phyloP scores from a whole-genome alignment of 2,329 filamentous ascomycete species.

The Fusarium sp. region DNA sequence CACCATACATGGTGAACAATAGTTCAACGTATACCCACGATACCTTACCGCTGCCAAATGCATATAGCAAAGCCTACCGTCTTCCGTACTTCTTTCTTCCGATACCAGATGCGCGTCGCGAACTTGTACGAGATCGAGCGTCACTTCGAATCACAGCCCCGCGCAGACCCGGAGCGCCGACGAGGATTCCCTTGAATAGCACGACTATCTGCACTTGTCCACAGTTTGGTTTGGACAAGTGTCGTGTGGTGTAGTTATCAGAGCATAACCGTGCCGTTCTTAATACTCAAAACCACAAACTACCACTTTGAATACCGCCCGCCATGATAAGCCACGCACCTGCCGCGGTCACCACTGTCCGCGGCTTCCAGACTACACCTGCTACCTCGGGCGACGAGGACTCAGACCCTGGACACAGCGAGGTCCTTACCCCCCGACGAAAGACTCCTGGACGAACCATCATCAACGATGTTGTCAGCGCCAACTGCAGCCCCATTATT shows the following conservation, averaged over 20 bases:
- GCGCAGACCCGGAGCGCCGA: constrained; percentile 70
- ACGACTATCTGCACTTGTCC: constrained; percentile 39
- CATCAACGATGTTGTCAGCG: constrained; percentile 70
- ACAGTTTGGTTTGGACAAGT: constrained; percentile 28
- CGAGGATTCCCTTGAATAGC: constrained; percentile 62
- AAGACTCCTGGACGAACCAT: constrained; percentile 55
- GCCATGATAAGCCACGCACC: constrained; percentile 62
- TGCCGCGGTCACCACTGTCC: constrained; percentile 66
- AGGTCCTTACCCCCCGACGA: constrained; percentile 56
- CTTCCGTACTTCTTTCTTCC: constrained; percentile 63
- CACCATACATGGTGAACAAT: constrained; percentile 48
- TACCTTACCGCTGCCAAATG: constrained; percentile 60
- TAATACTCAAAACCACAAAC: constrained; percentile 5
- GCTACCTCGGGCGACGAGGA: constrained; percentile 69
- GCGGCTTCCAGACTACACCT: constrained; percentile 68
- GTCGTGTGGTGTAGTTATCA: constrained; percentile 36
- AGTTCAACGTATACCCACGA: constrained; percentile 29
- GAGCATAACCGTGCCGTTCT: constrained; percentile 37
- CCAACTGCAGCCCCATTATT: constrained; percentile 72
- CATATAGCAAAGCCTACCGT: constrained; percentile 64
- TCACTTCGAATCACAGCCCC: constrained; percentile 63
- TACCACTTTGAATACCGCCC: constrained; percentile 33
- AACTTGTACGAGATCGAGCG: constrained; percentile 63
- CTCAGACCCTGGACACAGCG: constrained; percentile 61
- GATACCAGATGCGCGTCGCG: constrained; percentile 67